Evolutionary conservation across 1,284 basidiomycete genomes (phyloP).

Genomic region (Leccinum griseonigrum): DNA sequence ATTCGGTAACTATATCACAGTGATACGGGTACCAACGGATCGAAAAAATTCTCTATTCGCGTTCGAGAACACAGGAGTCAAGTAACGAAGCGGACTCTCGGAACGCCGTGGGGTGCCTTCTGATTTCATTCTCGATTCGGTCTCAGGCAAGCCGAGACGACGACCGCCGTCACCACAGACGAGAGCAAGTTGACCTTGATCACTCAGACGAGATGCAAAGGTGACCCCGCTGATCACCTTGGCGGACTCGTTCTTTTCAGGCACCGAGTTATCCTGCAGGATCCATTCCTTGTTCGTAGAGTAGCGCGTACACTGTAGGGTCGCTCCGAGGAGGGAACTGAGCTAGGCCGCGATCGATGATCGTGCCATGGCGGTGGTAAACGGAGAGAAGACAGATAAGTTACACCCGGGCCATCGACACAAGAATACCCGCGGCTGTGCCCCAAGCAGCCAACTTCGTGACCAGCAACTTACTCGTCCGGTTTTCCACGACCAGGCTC

Average conservation of each 20-base stretch:
- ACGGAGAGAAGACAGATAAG: no score
- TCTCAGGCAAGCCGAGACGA: constrained; percentile 33
- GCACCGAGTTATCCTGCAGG: constrained; percentile 27
- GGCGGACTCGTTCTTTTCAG: constrained; percentile 30
- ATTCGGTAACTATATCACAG: constrained; percentile 21
- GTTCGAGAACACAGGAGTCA: background rate
- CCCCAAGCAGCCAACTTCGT: no score
- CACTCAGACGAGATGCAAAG: background rate
- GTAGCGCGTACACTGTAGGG: constrained; percentile 81
- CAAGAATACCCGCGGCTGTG: no score
- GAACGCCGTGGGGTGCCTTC: background rate
- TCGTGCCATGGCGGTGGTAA: no score
- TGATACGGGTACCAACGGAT: background rate
- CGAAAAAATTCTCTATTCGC: background rate
- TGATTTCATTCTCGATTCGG: background rate
- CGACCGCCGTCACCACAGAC: constrained; percentile 39
- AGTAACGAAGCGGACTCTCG: background rate
- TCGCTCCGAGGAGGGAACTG: constrained; percentile 87
- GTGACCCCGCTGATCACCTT: constrained; percentile 64
- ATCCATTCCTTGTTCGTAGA: constrained; percentile 59
- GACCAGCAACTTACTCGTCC: no score
- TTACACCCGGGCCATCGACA: no score
- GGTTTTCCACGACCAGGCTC: no score
- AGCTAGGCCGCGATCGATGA: constrained; percentile 40
- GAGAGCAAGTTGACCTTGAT: constrained; percentile 44